A percentile compares a stretch with the other conserved stretches of the same genome.
Conservation (phyloP, 2,329 filamentous ascomycete species). For the Cyphellophora attinorum region DNA sequence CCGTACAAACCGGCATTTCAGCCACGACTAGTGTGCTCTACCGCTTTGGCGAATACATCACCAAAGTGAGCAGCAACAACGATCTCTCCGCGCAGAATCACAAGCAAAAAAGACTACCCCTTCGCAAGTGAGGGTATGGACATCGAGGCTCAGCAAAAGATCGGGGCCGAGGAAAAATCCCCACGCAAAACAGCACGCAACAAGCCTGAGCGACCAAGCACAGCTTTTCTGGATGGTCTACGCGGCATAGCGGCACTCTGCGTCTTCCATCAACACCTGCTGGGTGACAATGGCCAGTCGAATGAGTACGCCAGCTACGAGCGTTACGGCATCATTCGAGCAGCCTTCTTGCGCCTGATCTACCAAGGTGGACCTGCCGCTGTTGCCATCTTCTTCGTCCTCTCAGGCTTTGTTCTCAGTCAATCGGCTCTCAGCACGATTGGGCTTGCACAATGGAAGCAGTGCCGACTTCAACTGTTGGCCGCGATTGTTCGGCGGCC, state of each 20-base stretch:
- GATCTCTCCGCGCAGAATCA: no score
- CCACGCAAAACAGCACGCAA: no score
- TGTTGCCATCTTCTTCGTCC: conserved; percentile 39
- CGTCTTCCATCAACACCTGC: conserved; percentile 19
- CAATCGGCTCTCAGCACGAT: conserved; percentile 30
- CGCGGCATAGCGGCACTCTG: conserved; percentile 19
- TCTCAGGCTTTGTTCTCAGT: conserved; percentile 39
- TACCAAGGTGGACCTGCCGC: conserved; percentile 12
- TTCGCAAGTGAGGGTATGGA: no score
- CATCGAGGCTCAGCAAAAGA: no score
- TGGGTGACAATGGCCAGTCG: conserved; percentile 24
- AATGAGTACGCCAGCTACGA: conserved; percentile 30
- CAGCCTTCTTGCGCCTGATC: conserved; percentile 30
- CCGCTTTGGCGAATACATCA: no score
- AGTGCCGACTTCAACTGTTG: conserved; percentile 26
- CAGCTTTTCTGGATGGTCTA: conserved; percentile 20
- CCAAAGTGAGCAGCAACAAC: no score
- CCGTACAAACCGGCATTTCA: no score
- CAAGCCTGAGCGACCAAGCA: no score
- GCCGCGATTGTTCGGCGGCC: conserved; percentile 35
- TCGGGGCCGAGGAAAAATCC: no score
- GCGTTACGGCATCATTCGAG: conserved; percentile 24
- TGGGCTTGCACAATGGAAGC: conserved; percentile 25
- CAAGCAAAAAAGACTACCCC: no score
- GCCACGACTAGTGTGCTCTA: no score